Conservation (phyloP, 2,329 filamentous ascomycete species). For the Ceratocystis eucalypticola region DNA sequence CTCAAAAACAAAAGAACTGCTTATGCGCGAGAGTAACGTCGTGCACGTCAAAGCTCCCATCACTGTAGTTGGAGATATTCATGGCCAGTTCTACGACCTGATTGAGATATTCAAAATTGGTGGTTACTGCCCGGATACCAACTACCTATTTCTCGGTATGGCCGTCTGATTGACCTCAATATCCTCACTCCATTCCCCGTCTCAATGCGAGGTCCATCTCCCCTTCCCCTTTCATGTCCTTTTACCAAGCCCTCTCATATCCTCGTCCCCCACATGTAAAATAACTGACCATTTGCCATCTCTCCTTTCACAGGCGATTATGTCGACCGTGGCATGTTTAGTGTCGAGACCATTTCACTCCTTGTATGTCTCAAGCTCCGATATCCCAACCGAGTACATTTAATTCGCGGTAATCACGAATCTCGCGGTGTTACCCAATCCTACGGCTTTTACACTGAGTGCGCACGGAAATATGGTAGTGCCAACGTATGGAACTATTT, state of each 20-base stretch:
- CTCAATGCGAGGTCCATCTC: not conserved
- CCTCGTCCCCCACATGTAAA: not conserved
- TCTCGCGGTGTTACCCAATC: conserved; percentile 95
- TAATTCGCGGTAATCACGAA: conserved; percentile 97
- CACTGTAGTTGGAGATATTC: conserved; percentile 95
- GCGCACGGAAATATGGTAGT: conserved; percentile 94
- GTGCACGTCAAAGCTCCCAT: conserved; percentile 92
- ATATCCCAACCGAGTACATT: conserved; percentile 87
- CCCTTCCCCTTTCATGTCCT: not conserved
- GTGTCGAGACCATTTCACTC: conserved; percentile 94
- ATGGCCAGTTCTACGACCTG: conserved; percentile 97
- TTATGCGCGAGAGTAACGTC: conserved; percentile 99
- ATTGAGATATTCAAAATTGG: conserved; percentile 99
- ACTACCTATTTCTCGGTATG: conserved; percentile 89
- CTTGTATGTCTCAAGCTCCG: conserved; percentile 93
- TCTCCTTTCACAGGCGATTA: conserved; percentile 58
- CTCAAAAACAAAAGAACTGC: conserved; percentile 93
- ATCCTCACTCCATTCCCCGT: too few relatives aligned
- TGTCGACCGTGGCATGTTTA: conserved; percentile 95
- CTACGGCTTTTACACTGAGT: conserved; percentile 98
- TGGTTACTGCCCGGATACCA: conserved; percentile 92
- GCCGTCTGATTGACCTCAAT: not conserved
- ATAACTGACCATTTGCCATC: not conserved
- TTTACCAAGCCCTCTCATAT: not conserved
- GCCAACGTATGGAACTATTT: conserved; percentile 99